Conservation (phyloP, 257 asterid genomes). For the Salvia splendens region DNA sequence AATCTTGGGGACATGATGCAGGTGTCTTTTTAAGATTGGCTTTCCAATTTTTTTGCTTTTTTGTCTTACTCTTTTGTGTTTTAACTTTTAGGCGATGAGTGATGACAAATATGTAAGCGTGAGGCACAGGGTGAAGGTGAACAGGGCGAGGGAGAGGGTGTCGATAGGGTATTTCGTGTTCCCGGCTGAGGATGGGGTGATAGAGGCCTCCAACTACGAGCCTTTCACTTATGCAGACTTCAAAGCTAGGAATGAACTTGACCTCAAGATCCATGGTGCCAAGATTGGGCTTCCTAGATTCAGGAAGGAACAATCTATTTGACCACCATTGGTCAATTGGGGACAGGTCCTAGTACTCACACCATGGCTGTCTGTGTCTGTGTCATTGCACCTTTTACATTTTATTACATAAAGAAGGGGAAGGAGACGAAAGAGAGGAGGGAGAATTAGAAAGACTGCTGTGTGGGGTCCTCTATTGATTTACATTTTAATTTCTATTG, state of each 20-base stretch:
- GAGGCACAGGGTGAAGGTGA: constrained; percentile 74
- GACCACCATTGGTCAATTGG: background rate
- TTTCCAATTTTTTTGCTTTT: background rate
- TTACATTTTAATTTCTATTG: too few species aligned
- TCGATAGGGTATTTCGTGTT: constrained; percentile 81
- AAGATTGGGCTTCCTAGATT: constrained; percentile 75
- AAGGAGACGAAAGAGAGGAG: too few species aligned
- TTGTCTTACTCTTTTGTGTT: background rate
- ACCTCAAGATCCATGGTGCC: constrained; percentile 59
- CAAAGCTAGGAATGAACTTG: constrained; percentile 60
- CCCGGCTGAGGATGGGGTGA: constrained; percentile 60
- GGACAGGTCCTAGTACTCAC: too few species aligned
- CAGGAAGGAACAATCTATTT: constrained; percentile 19
- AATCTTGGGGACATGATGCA: constrained; percentile 89
- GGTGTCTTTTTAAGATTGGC: constrained; percentile 35
- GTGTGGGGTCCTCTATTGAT: too few species aligned
- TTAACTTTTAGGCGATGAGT: constrained; percentile 61
- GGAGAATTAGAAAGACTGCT: too few species aligned
- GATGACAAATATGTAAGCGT: constrained; percentile 58
- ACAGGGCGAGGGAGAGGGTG: constrained; percentile 56
- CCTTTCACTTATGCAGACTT: constrained; percentile 75
- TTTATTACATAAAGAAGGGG: too few species aligned
- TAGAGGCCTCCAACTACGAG: constrained; percentile 67
- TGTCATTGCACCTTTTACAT: too few species aligned
- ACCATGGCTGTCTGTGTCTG: too few species aligned